Evolutionary conservation across 2,329 filamentous ascomycete species (phyloP).

Genomic region (Parastagonospora avenae): DNA sequence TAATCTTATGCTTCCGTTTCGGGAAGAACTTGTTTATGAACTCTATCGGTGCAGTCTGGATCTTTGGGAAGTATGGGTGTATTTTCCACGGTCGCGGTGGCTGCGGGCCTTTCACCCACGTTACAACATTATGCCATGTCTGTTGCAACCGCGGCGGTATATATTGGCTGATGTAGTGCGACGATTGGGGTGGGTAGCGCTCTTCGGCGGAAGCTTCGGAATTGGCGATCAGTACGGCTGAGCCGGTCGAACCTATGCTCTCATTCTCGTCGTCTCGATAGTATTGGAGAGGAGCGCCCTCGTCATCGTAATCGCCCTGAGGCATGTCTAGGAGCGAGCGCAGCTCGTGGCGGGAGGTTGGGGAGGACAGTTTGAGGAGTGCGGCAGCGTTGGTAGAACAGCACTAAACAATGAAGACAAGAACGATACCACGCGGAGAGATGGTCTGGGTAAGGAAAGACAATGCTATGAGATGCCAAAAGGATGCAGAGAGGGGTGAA

Average conservation of each 20-base stretch:
- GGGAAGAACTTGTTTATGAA: slow-evolving; percentile 69
- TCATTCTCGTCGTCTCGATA: slow-evolving; percentile 40
- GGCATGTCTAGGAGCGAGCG: slow-evolving; percentile 32
- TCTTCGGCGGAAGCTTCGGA: slow-evolving; percentile 44
- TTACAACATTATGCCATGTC: slow-evolving; percentile 47
- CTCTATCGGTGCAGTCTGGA: slow-evolving; percentile 70
- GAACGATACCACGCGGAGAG: not conserved
- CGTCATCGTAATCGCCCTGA: slow-evolving; percentile 27
- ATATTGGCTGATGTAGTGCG: slow-evolving; percentile 34
- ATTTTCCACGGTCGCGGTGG: slow-evolving; percentile 57
- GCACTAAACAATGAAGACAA: not conserved
- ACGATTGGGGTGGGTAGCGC: slow-evolving; percentile 21
- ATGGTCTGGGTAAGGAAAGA: not conserved
- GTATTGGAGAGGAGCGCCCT: slow-evolving; percentile 32
- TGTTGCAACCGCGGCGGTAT: slow-evolving; percentile 60
- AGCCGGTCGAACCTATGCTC: slow-evolving; percentile 29
- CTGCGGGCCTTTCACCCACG: slow-evolving; percentile 56
- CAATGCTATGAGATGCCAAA: not conserved
- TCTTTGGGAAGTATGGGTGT: slow-evolving; percentile 62
- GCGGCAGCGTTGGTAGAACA: not conserved
- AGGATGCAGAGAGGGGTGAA: not conserved
- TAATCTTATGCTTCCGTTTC: slow-evolving; percentile 62
- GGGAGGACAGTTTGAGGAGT: slow-evolving; percentile 31
- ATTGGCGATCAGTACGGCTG: slow-evolving; percentile 27
- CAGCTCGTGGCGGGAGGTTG: slow-evolving; percentile 42